phyloP scores from a whole-genome alignment of 768 basidiomycete species.

The Mycena polygramma region DNA sequence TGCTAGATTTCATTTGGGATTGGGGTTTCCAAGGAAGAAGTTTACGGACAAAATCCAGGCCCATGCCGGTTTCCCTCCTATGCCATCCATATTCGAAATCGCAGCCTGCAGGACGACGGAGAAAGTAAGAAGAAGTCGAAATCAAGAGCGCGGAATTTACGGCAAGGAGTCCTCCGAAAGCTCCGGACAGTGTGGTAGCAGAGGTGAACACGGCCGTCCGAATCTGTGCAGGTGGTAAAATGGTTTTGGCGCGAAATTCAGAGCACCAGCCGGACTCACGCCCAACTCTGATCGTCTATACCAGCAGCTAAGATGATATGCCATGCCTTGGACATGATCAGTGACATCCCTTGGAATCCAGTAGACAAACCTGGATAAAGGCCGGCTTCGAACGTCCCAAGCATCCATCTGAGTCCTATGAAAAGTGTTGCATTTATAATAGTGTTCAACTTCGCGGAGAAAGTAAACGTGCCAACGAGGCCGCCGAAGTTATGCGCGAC shows the following conservation, averaged over 20 bases:
- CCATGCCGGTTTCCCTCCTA: slow-evolving; percentile 70
- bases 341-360: slow-evolving; percentile 56
- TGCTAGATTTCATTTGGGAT: slow-evolving; percentile 56
- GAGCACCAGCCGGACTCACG: slow-evolving; percentile 44
- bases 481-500: slow-evolving; percentile 71
- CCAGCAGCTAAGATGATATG: slow-evolving; percentile 59
- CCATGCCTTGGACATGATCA: slow-evolving; percentile 24
- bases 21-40: background rate
- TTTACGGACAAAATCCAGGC: slow-evolving; percentile 61
- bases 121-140: background rate
- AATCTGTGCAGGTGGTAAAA: slow-evolving; percentile 16
- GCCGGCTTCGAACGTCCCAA: slow-evolving; percentile 75
- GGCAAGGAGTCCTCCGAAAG: slow-evolving; percentile 43
- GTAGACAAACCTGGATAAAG: slow-evolving; percentile 62
- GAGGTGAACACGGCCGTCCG: slow-evolving; percentile 83
- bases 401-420: slow-evolving; percentile 69
- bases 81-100: slow-evolving; percentile 78
- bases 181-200: slow-evolving; percentile 83
- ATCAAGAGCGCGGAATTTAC: background rate
- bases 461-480: slow-evolving; percentile 62
- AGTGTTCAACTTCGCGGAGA: background rate
- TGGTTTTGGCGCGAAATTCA: background rate
- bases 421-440: background rate
- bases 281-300: slow-evolving; percentile 85
- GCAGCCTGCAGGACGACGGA: slow-evolving; percentile 60